Evolutionary conservation across 768 basidiomycete genomes (phyloP).

Genomic region (Russula dissimulans): DNA sequence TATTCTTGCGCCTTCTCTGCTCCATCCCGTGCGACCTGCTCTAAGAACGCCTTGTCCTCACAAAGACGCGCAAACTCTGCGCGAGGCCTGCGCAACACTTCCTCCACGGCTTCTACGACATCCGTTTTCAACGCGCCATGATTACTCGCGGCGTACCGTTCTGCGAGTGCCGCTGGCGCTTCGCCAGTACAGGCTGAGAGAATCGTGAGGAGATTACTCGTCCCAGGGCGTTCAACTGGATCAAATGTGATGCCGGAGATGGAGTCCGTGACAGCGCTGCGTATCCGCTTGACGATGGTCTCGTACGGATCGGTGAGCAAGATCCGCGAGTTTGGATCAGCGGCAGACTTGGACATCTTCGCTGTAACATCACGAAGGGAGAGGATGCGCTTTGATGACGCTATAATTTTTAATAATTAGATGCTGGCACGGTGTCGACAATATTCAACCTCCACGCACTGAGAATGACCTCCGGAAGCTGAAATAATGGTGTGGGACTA

Average conservation of each 20-base stretch:
- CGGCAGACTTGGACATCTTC: conserved; percentile 96
- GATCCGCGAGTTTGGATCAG: conserved; percentile 70
- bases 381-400: conserved; percentile 70
- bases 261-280: conserved; percentile 80
- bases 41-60: conserved; percentile 50
- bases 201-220: conserved; percentile 73
- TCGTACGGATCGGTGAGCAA: conserved; percentile 65
- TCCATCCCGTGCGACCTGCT: conserved; percentile 53
- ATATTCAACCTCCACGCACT: conserved; percentile 40
- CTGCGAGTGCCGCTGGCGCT: conserved; percentile 37
- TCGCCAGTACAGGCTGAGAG: conserved; percentile 61
- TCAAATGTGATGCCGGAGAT: conserved; percentile 69
- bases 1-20: conserved; percentile 48
- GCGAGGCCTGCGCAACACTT: conserved; percentile 54
- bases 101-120: conserved; percentile 65
- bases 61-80: conserved; percentile 58
- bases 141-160: conserved; percentile 41
- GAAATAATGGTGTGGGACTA: conserved; percentile 45
- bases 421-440: not conserved
- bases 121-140: conserved; percentile 66
- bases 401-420: conserved; percentile 32
- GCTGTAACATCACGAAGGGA: conserved; percentile 76
- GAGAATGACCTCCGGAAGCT: conserved; percentile 59
- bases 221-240: conserved; percentile 69
- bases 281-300: conserved; percentile 62